Conservation (phyloP, 495 filamentous ascomycete species). For the Friedmanniomyces simplex region DNA sequence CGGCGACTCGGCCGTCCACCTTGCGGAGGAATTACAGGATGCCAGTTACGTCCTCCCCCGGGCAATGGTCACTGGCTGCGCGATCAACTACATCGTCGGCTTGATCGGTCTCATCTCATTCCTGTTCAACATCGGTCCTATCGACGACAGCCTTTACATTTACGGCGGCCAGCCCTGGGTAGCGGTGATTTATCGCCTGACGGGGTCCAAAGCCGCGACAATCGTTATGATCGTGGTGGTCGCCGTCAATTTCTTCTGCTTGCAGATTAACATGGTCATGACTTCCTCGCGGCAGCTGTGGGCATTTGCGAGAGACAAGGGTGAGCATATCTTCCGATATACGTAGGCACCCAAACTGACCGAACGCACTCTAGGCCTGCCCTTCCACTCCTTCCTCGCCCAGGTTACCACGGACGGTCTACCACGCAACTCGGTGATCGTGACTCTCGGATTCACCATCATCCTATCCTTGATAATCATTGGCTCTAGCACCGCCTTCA, state of each 20-base stretch:
- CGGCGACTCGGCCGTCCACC: constrained; percentile 22
- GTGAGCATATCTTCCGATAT: constrained; percentile 15
- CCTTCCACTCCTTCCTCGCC: constrained; percentile 41
- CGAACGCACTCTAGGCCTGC: constrained; percentile 22
- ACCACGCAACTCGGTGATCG: constrained; percentile 24
- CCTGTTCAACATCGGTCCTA: background rate
- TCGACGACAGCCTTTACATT: background rate
- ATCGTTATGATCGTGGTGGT: background rate
- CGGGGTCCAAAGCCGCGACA: background rate
- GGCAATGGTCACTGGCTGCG: constrained; percentile 22
- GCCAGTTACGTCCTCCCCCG: constrained; percentile 24
- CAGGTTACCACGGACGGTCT: background rate
- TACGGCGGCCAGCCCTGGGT: background rate
- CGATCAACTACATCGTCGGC: constrained; percentile 23
- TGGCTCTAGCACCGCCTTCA: constrained; percentile 27
- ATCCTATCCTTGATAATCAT: constrained; percentile 10
- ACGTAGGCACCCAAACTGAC: background rate
- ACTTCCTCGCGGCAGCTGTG: constrained; percentile 45
- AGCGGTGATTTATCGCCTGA: background rate
- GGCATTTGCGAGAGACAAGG: constrained; percentile 47
- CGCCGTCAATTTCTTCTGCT: background rate
- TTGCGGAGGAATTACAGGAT: constrained; percentile 28
- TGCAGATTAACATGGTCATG: background rate
- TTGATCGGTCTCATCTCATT: constrained; percentile 13
- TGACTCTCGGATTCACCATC: constrained; percentile 24